A percentile compares a stretch with the other conserved stretches of the same genome.
These are phyloP conservation scores for Flaveria linearis DNA, from an alignment of 129 eudicot species.

Conservation along the genomic window DNA sequence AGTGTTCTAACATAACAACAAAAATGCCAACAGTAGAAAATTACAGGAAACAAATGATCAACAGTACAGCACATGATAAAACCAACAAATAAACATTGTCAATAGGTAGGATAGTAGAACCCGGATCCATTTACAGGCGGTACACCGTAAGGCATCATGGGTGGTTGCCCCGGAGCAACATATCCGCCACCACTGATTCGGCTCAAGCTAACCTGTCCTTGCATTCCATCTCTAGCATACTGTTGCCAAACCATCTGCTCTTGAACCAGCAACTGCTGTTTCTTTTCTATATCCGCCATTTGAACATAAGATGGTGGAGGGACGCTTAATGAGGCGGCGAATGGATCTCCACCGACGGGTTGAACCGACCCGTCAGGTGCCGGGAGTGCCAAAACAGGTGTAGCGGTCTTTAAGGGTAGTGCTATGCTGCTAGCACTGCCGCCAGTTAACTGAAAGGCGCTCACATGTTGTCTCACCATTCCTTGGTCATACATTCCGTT, in stretches of 20 bases:
- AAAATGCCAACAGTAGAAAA: conserved; percentile 31
- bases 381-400: conserved; percentile 80
- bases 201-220: conserved; percentile 74
- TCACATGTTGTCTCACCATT: conserved; percentile 67
- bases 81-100: conserved; percentile 12
- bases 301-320: conserved; percentile 97
- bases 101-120: conserved; percentile 53
- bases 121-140: conserved; percentile 65
- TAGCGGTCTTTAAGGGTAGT: conserved; percentile 50
- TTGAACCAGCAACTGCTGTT: conserved; percentile 78
- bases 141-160: conserved; percentile 78
- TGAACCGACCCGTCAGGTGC: conserved; percentile 83
- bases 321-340: conserved; percentile 73
- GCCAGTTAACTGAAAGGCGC: conserved; percentile 58
- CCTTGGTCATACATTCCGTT: conserved; percentile 94
- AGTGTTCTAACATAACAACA: conserved; percentile 38
- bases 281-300: conserved; percentile 91
- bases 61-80: conserved; percentile 21
- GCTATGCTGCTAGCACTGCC: conserved; percentile 97
- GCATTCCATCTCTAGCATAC: conserved; percentile 80
- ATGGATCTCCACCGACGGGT: conserved; percentile 75
- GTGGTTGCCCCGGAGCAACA: conserved; percentile 60
- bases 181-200: conserved; percentile 59
- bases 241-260: conserved; percentile 94
- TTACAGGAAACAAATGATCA: conserved; percentile 5